Conservation (phyloP, 371 early-diverging fungal species). For the Apophysomyces trapeziformis region DNA sequence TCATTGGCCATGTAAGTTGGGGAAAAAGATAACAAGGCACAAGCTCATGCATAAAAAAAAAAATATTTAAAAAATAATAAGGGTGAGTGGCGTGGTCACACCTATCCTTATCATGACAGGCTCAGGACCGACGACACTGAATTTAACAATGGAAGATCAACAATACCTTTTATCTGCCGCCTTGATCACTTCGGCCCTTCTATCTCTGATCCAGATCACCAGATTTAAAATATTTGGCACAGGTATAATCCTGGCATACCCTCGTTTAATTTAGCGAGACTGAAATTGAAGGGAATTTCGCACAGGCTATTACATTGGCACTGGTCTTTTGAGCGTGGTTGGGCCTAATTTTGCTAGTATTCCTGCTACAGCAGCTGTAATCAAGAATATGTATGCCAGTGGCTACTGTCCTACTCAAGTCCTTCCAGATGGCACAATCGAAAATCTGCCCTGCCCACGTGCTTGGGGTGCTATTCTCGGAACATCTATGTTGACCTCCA, state of each 20-base stretch:
- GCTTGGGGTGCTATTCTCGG: slow-evolving; percentile 68
- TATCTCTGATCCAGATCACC: slow-evolving; percentile 64
- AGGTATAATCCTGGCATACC: slow-evolving; percentile 17
- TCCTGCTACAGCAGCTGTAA: slow-evolving; percentile 45
- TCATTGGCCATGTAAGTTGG: slow-evolving; percentile 49
- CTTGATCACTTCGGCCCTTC: slow-evolving; percentile 60
- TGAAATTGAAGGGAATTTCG: background rate
- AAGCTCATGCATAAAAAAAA: slow-evolving; percentile 38
- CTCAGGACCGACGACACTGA: slow-evolving; percentile 51
- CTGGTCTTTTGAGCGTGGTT: slow-evolving; percentile 60
- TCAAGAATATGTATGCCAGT: slow-evolving; percentile 43
- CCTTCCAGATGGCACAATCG: slow-evolving; percentile 46
- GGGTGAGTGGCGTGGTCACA: slow-evolving; percentile 65
- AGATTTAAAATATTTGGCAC: slow-evolving; percentile 55
- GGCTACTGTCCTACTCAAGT: slow-evolving; percentile 52
- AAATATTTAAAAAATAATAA: slow-evolving; percentile 21
- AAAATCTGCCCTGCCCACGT: slow-evolving; percentile 54
- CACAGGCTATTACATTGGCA: slow-evolving; percentile 53
- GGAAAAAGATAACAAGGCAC: slow-evolving; percentile 20
- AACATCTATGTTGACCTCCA: slow-evolving; percentile 59
- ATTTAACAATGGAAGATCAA: slow-evolving; percentile 48
- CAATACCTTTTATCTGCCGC: slow-evolving; percentile 62
- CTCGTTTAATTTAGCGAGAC: background rate
- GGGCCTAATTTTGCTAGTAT: slow-evolving; percentile 63
- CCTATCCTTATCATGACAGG: slow-evolving; percentile 63